A percentile compares a stretch with the other conserved stretches of the same genome.
Conservation (phyloP, 2,329 filamentous ascomycete genomes). For the Cladobotryum mycophilum region DNA sequence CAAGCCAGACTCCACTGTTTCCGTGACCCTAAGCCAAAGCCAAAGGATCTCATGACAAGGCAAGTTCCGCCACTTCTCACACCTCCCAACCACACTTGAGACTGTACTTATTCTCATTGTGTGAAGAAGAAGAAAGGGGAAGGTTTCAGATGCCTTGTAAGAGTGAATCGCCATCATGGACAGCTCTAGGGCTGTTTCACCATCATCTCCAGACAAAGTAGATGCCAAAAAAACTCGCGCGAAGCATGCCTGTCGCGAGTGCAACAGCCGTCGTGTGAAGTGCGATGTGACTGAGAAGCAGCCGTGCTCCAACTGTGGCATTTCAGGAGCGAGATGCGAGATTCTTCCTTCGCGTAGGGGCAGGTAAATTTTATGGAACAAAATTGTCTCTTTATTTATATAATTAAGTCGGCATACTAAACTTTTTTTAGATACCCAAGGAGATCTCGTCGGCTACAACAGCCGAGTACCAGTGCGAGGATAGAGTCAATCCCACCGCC, state of each 20-base stretch:
- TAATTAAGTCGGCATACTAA: too few species aligned
- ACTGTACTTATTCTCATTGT: background rate
- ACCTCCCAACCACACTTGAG: background rate
- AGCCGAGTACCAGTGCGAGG: background rate
- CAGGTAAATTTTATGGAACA: conserved; percentile 18
- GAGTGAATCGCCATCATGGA: background rate
- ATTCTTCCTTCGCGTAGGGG: conserved; percentile 29
- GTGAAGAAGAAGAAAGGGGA: too few species aligned
- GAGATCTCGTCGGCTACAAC: conserved; percentile 15
- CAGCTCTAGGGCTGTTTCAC: background rate
- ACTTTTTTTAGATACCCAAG: conserved; percentile 18
- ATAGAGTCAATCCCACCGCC: background rate
- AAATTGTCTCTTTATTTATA: background rate
- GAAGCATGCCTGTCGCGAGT: conserved; percentile 30
- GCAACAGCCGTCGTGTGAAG: conserved; percentile 29
- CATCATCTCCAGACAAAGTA: conserved; percentile 5
- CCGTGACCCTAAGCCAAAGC: background rate
- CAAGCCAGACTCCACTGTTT: background rate
- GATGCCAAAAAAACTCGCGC: conserved; percentile 27
- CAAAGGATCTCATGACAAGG: too few species aligned
- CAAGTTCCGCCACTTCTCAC: too few species aligned
- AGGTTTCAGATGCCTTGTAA: background rate
- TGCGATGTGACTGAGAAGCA: conserved; percentile 30
- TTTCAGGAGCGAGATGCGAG: conserved; percentile 23
- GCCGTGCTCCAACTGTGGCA: conserved; percentile 28